Evolutionary conservation across 495 filamentous ascomycete genomes (phyloP), one percentile per base, ranked within the genome.

Genomic region (Clavariopsis aquatica): DNA sequence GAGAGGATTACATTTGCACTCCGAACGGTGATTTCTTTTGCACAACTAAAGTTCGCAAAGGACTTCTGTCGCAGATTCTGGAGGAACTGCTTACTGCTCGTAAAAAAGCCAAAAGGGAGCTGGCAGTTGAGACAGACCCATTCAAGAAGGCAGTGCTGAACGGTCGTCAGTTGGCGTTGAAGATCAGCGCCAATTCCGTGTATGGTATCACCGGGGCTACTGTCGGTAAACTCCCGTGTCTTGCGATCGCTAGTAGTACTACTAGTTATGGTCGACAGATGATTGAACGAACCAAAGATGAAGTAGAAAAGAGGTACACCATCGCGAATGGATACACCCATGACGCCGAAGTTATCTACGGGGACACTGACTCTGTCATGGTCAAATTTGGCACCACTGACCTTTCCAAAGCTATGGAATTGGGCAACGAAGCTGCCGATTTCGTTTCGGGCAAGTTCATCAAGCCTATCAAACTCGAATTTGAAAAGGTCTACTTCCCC

Each of bases 351-450:
- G 94, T 99, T 75, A 95, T 99, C 62, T 99, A 99, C 68, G 94
- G 94, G 77, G 94, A 99, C 74, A 99, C 94, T 24, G 94, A 99
- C 81, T 99, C 94, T 7, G 94, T 99, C 75, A 99, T 99, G 94
- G 94, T 99, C 34, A 98, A 97, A 70, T 99, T 99, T 71, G 94
- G 94, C 13, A 90, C 91, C 3, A 85, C 81, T 12, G 90, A 96
- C 43, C 79, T 98, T 13, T 83, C 84, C 12, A 87, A 91, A 26
- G 87, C 92, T 22, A 98, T 99, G 95, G 92, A 93, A 73, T 84
- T 98, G 29, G 94, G 94, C 4, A 81, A 95, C 71, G 92, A 99
- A 72, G 94, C 94, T 1, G 87, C 94, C 3, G 81, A 85, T 26
- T 94, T 75, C 66, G 94, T 99, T 6, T 97, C 93, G 0, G 80